These are phyloP conservation scores for Candida jianshihensis DNA, from an alignment of 805 yeast genomes.

Conservation along the genomic window DNA sequence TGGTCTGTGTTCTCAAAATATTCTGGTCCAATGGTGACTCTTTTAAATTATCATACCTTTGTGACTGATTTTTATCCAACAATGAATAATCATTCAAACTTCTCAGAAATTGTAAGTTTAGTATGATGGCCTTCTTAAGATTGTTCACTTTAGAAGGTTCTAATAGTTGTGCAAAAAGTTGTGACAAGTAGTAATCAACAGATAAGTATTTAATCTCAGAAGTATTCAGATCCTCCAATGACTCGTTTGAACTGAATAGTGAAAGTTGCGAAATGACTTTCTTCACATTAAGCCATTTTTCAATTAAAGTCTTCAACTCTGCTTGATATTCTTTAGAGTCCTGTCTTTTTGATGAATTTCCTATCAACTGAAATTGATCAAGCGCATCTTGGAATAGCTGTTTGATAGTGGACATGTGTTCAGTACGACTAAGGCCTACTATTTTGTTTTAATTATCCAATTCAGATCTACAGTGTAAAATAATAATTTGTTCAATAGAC, in stretches of 20 bases:
- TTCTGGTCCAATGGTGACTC: constrained; percentile 16
- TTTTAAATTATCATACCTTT: constrained; percentile 29
- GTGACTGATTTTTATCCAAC: constrained; percentile 30
- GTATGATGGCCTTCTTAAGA: constrained; percentile 35
- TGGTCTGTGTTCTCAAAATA: neutral
- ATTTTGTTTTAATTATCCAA: too few relatives aligned
- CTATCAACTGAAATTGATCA: neutral
- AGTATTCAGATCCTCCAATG: constrained; percentile 61
- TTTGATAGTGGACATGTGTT: too few relatives aligned
- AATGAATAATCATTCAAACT: constrained; percentile 39
- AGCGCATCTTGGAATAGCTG: constrained; percentile 3
- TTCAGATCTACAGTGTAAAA: too few relatives aligned
- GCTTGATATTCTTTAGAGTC: constrained; percentile 38
- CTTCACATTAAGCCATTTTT: constrained; percentile 39
- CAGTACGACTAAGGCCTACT: too few relatives aligned
- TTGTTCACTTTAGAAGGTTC: constrained; percentile 25
- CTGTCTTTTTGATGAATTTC: constrained; percentile 25
- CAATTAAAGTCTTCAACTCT: constrained; percentile 29
- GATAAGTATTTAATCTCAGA: constrained; percentile 52
- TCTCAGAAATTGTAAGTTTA: constrained; percentile 40
- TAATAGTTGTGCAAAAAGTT: constrained; percentile 20
- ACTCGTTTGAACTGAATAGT: constrained; percentile 68
- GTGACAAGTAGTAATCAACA: constrained; percentile 54
- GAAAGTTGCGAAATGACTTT: constrained; percentile 38
- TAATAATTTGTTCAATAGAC: too few relatives aligned